Percentiles rank a stretch among this genome's conserved stretches.
These are phyloP conservation scores for Wallacemonas sp. DNA, from an alignment of 208 protist species.

Conservation along the genomic window DNA sequence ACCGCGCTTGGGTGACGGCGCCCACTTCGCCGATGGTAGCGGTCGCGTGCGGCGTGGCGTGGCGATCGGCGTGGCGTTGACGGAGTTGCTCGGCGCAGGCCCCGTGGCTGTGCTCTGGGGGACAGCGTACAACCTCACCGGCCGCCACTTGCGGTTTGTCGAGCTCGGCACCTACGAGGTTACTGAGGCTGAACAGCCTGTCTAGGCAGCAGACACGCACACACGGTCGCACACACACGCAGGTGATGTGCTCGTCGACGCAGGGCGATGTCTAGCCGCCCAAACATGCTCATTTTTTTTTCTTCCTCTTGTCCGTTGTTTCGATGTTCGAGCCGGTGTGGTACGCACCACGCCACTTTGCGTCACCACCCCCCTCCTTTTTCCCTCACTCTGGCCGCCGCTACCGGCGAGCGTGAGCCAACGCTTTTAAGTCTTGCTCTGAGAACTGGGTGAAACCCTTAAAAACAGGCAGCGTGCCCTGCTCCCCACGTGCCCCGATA, in stretches of 20 bases:
- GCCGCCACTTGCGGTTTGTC: constrained; percentile 68
- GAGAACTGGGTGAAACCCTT: no score
- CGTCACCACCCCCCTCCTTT: no score
- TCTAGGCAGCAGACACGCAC: not conserved
- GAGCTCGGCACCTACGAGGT: constrained; percentile 23
- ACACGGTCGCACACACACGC: not conserved
- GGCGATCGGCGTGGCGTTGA: not conserved
- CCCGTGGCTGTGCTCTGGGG: constrained; percentile 33
- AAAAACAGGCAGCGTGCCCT: no score
- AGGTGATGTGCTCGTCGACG: not conserved
- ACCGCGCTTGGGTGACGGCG: constrained; percentile 1
- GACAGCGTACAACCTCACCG: constrained; percentile 61
- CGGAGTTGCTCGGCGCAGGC: constrained; percentile 25
- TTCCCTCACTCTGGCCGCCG: no score
- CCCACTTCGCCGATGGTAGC: constrained; percentile 7
- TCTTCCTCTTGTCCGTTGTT: not conserved
- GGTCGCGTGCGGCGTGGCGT: constrained; percentile 4
- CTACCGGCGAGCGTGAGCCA: no score
- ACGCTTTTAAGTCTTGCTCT: no score
- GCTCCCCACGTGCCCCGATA: no score
- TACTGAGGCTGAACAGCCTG: not conserved
- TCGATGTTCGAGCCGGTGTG: not conserved
- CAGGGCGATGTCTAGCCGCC: no score
- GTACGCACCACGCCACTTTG: no score
- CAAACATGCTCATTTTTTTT: constrained; percentile 11